These are phyloP conservation scores for Lophiotrema nucula DNA, from an alignment of 495 filamentous ascomycete genomes.

Conservation along the genomic window DNA sequence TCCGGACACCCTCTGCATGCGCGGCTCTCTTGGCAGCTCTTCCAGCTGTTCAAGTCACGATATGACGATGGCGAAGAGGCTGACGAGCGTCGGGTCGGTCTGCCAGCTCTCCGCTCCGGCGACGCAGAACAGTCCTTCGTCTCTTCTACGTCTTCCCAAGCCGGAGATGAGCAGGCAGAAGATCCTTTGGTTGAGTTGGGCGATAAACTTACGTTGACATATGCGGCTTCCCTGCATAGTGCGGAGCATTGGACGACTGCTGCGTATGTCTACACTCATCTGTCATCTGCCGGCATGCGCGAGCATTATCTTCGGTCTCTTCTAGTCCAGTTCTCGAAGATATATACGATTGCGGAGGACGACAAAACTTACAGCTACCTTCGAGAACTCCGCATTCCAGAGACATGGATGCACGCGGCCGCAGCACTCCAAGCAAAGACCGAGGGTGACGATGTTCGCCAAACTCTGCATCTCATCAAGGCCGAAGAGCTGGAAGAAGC, in stretches of 20 bases:
- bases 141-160: constrained; percentile 12
- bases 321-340: constrained; percentile 51
- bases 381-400: constrained; percentile 63
- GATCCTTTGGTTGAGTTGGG: constrained; percentile 42
- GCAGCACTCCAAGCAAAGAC: constrained; percentile 79
- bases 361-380: constrained; percentile 55
- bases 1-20: constrained; percentile 67
- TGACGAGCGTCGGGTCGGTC: constrained; percentile 9
- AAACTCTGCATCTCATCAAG: constrained; percentile 72
- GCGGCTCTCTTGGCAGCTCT: constrained; percentile 80
- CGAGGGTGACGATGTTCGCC: constrained; percentile 55
- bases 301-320: constrained; percentile 66
- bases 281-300: constrained; percentile 62
- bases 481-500: constrained; percentile 76
- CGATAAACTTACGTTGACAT: constrained; percentile 66
- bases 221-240: constrained; percentile 69
- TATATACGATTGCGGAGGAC: constrained; percentile 53
- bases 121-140: constrained; percentile 7
- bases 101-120: constrained; percentile 19
- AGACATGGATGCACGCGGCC: constrained; percentile 78
- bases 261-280: constrained; percentile 73
- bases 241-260: constrained; percentile 65
- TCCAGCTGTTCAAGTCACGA: constrained; percentile 49
- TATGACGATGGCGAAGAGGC: constrained; percentile 38
- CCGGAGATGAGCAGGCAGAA: constrained; percentile 34